phyloP scores from a whole-genome alignment of 2,329 filamentous ascomycete genomes.

The Byssoonygena ceratinophila region DNA sequence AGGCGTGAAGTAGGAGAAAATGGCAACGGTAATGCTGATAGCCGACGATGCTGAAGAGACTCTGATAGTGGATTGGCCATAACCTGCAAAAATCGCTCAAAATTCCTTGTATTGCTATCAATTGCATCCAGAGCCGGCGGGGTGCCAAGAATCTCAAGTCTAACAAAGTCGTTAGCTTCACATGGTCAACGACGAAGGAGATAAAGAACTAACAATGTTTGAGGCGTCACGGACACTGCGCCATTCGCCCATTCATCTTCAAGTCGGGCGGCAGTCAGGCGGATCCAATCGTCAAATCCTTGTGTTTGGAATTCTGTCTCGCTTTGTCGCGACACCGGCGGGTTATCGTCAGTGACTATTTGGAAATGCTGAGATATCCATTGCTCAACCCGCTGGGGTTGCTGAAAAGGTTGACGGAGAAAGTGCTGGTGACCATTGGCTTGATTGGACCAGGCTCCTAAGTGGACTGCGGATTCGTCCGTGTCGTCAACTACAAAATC shows the following conservation, averaged over 20 bases:
- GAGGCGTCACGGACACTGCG: slow-evolving; percentile 12
- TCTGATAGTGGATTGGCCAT: slow-evolving; percentile 1
- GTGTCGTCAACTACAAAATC: slow-evolving; percentile 33
- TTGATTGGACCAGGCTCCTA: background rate
- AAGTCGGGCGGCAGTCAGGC: background rate
- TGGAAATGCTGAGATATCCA: slow-evolving; percentile 4
- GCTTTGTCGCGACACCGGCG: background rate
- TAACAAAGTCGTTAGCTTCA: slow-evolving; percentile 15
- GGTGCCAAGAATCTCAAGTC: slow-evolving; percentile 26
- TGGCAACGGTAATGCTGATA: slow-evolving; percentile 20
- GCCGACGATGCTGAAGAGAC: slow-evolving; percentile 11
- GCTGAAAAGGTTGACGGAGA: background rate
- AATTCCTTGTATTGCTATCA: slow-evolving; percentile 26
- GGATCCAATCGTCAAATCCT: slow-evolving; percentile 9
- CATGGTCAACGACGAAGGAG: background rate
- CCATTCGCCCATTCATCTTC: background rate
- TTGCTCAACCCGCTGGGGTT: slow-evolving; percentile 1
- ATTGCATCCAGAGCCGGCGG: slow-evolving; percentile 28
- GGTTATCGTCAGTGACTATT: background rate
- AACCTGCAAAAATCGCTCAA: slow-evolving; percentile 22
- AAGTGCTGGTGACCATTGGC: background rate
- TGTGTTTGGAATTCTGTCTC: background rate
- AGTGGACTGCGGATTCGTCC: slow-evolving; percentile 20
- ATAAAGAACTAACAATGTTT: slow-evolving; percentile 25
- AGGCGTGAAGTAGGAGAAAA: slow-evolving; percentile 14